These are phyloP conservation scores for Salicornia ramosissima DNA, from an alignment of 148 eudicot genomes.

Conservation along the genomic window DNA sequence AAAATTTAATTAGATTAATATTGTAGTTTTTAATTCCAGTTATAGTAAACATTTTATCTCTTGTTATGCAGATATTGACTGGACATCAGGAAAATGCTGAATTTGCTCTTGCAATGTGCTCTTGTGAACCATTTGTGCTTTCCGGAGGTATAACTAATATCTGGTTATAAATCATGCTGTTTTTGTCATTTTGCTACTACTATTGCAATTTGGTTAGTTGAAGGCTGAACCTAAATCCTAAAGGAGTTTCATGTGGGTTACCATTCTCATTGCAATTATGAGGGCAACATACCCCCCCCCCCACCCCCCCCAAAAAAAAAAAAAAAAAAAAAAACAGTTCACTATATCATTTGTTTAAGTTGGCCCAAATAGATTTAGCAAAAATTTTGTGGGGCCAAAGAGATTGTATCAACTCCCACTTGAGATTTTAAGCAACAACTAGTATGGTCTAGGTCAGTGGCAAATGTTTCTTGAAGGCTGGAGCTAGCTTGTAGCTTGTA, in stretches of 20 bases:
- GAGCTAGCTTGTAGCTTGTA: background rate
- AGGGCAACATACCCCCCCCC: background rate
- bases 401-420: background rate
- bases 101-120: conserved; percentile 87
- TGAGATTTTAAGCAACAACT: background rate
- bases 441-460: background rate
- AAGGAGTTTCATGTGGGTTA: background rate
- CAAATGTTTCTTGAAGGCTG: background rate
- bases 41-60: background rate
- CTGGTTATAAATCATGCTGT: background rate
- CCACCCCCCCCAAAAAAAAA: too few species aligned
- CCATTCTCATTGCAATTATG: background rate
- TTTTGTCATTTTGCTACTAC: background rate
- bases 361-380: background rate
- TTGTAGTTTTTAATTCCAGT: too few species aligned
- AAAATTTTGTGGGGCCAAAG: background rate
- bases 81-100: conserved; percentile 89
- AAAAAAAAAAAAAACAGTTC: too few species aligned
- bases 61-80: conserved; percentile 58
- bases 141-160: conserved; percentile 60
- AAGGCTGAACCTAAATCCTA: background rate
- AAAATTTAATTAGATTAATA: too few species aligned
- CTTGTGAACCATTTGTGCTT: conserved; percentile 80
- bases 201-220: background rate
- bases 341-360: too few species aligned